Conservation (phyloP, 1,139 yeast genomes). For the Martiniozyma asiatica region DNA sequence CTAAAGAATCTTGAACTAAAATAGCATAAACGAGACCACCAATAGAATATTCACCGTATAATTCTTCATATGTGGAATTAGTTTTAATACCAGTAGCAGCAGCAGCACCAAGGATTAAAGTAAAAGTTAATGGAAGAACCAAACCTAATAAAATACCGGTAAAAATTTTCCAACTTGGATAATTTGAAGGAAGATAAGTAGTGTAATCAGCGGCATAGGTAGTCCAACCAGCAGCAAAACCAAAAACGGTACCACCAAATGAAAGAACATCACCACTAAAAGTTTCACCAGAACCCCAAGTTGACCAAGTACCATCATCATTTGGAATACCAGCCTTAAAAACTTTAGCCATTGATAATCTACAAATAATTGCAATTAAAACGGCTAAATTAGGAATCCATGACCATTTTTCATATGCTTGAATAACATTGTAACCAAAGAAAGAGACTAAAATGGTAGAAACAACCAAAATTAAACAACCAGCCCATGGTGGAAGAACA, state of each 20-base stretch:
- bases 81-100: constrained; percentile 54
- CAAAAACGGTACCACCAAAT: constrained; percentile 76
- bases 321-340: constrained; percentile 33
- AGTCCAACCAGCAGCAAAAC: constrained; percentile 94
- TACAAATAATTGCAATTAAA: constrained; percentile 66
- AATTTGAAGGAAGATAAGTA: constrained; percentile 62
- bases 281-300: constrained; percentile 38
- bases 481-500: constrained; percentile 81
- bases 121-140: constrained; percentile 54
- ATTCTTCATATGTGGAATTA: constrained; percentile 35
- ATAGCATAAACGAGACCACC: constrained; percentile 81
- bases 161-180: constrained; percentile 49
- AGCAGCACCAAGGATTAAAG: constrained; percentile 81
- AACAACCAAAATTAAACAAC: constrained; percentile 60
- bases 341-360: constrained; percentile 55
- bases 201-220: constrained; percentile 90
- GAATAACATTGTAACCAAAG: constrained; percentile 78
- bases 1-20: constrained; percentile 65
- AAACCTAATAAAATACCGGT: constrained; percentile 52
- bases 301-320: constrained; percentile 15
- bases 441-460: constrained; percentile 67
- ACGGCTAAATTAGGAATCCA: constrained; percentile 76
- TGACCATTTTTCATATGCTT: constrained; percentile 69
- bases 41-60: constrained; percentile 42
- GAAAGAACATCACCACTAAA: constrained; percentile 72